Evolutionary conservation across 306 rosid genomes (phyloP), one percentile per base, ranked within the genome.

Genomic region (Alnus glutinosa): DNA sequence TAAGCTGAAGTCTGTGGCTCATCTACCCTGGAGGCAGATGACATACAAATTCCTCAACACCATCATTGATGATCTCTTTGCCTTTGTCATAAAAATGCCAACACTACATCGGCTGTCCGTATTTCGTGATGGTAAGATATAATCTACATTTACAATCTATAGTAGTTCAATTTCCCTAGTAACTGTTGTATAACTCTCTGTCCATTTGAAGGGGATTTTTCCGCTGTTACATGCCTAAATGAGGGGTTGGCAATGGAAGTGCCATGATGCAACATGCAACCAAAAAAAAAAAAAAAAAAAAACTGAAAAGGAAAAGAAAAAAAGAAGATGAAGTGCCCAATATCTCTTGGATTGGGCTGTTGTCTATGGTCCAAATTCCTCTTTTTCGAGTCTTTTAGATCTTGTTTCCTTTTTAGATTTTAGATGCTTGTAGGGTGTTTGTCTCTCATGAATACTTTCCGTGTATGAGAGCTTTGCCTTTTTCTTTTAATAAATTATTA

Each of bases 21-120:
- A 95, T 89, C 88, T 95, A 63, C 99, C 99, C 37, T 95, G 99
- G 99, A 91, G 99, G 87, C 99, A 95, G 85, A 95, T 95, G 98
- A 95, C 99, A 67, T 95, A 95, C 93, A 95, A 95, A 89, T 95
- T 95, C 85, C 97, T 95, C 79, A 95, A 95, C 88, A 95, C 99
- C 75, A 95, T 95, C 85, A 95, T 95, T 54, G 98, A 95, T 76
- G 99, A 95, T 86, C 92, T 95, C 52, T 95, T 95, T 83, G 99
- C 99, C 77, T 95, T 95, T 59, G 99, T 95, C 88, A 95, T 95
- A 55, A 95, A 95, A 87, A 95, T 95, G 99, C 99, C 99, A 58
- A 82, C 82, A n/a, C 81, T 95, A 23, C 99, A 95, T 86, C 94
- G 99, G 30, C 96, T 95, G 54, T 95, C 99, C 19, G 99, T 93